Percentiles rank a stretch among this genome's conserved stretches.
Conservation (phyloP, 129 eudicot genomes). For the Arctium lappa region DNA sequence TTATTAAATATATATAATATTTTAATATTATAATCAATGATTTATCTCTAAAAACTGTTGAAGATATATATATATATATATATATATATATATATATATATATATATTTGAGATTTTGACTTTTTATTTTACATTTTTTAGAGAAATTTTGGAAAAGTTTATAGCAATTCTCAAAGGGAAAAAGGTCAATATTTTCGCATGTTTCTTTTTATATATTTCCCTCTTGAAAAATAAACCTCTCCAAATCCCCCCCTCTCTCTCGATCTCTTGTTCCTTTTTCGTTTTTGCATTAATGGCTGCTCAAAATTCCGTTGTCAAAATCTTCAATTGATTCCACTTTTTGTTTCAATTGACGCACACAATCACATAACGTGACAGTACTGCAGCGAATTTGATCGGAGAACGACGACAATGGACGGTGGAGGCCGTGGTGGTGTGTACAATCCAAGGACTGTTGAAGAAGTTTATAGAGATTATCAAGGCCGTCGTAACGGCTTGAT, state of each 20-base stretch:
- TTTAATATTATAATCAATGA: no score
- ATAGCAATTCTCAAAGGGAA: slow-evolving; percentile 12
- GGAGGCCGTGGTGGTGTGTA: slow-evolving; percentile 38
- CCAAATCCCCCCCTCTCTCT: slow-evolving; percentile 16
- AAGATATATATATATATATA: no score
- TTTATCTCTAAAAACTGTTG: no score
- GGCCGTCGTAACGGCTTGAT: slow-evolving; percentile 78
- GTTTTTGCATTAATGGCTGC: neutral
- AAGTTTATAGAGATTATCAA: slow-evolving; percentile 69
- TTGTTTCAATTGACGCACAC: neutral
- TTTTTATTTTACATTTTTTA: no score
- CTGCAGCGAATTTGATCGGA: neutral
- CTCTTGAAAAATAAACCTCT: slow-evolving; percentile 20
- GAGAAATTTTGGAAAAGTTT: no score
- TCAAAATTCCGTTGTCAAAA: neutral
- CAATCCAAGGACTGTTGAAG: slow-evolving; percentile 75
- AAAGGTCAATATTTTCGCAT: neutral
- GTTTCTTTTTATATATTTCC: neutral
- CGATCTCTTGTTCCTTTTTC: neutral
- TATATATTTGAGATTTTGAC: no score
- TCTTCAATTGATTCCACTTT: neutral
- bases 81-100: no score
- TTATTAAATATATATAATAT: no score
- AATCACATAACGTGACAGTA: neutral
- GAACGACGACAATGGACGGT: slow-evolving; percentile 41